Base-by-base conservation (phyloP, 352 stramenopile species). In the Globisporangium sylvaticum region DNA sequence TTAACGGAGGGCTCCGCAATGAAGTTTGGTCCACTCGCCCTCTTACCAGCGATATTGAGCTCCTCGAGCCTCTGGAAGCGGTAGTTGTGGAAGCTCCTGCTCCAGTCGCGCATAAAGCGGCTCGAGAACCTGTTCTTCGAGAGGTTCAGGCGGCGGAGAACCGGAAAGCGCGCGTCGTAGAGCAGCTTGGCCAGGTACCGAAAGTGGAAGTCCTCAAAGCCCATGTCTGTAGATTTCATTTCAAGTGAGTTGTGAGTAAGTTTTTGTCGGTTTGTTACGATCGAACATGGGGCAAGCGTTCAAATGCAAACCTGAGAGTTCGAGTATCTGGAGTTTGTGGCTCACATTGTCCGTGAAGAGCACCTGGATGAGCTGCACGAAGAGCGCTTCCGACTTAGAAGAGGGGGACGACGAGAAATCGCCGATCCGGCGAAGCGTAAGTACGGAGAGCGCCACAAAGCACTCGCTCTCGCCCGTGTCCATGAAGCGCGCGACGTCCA, bases 81-180 rank as follows among this genome's bases (percentile, higher is more conserved):
- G n/a, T 86, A 73, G 42, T 83, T 71, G 3, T 61, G 59, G 54
- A 90, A 91, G n/a, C 72, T 76, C 46, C 50, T 71, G 22, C 64
- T 65, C 81, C 76, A 90, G 46, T 90, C 81, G 46, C 81, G 72
- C 64, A 91, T 74, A 66, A 89, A 90, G 18, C 81, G 74, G 66
- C 81, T 89, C 25, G 74, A 83, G 48, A 89, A 91, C 8, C 73
- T 55, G 48, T 88, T 83, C 0, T 59, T 53, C 0, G 78, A 71
- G 31, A 91, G 24, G 20, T 70, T 70, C 0, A 91, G 48, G 54
- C 44, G 39, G 12, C 62, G 31, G 0, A 91, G 60, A 31, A 25
- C 31, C 20, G 73, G 79, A 53, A 89, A 91, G 3, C 66, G 64
- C 9, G 76, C 75, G 20, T 80, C 78, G 68, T 82, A 79, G 55